Conservation (phyloP, 495 filamentous ascomycete species). For the Mycothermus thermophilus region DNA sequence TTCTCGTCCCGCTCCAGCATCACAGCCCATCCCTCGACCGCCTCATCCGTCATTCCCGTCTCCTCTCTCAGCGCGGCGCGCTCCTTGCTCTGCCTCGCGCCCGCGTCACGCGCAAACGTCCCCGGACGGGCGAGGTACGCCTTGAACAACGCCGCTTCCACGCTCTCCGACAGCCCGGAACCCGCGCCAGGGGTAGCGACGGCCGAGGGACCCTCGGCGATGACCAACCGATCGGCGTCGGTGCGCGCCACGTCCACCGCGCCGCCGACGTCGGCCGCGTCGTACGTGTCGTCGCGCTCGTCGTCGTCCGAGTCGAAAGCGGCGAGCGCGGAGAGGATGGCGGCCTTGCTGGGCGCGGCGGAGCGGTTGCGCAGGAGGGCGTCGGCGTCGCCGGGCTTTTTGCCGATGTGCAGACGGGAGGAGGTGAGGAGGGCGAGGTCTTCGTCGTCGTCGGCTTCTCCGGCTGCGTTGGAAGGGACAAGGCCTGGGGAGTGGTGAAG, state of each 20-base stretch:
- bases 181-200: too few relatives aligned
- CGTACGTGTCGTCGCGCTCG: slow-evolving; percentile 95
- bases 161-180: slow-evolving; percentile 27
- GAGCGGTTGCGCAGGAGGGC: slow-evolving; percentile 32
- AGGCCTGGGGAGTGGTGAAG: slow-evolving; percentile 23
- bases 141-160: slow-evolving; percentile 49
- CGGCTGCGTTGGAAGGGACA: slow-evolving; percentile 21
- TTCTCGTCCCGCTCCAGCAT: slow-evolving; percentile 66
- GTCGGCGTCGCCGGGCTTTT: slow-evolving; percentile 53
- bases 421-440: slow-evolving; percentile 62
- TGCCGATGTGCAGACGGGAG: slow-evolving; percentile 60
- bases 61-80: slow-evolving; percentile 53
- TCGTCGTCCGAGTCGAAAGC: slow-evolving; percentile 91
- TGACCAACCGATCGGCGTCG: slow-evolving; percentile 19
- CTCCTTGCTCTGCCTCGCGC: slow-evolving; percentile 47
- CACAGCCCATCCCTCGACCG: slow-evolving; percentile 83
- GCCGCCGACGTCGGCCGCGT: slow-evolving; percentile 78
- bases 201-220: slow-evolving; percentile 4
- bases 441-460: slow-evolving; percentile 67
- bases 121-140: slow-evolving; percentile 48
- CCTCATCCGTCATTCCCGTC: slow-evolving; percentile 85
- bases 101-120: slow-evolving; percentile 54
- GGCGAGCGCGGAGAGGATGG: slow-evolving; percentile 81
- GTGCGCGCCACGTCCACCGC: slow-evolving; percentile 49
- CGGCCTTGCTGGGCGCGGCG: slow-evolving; percentile 58